Conservation (phyloP, 306 rosid species). For the Trifolium subterraneum region DNA sequence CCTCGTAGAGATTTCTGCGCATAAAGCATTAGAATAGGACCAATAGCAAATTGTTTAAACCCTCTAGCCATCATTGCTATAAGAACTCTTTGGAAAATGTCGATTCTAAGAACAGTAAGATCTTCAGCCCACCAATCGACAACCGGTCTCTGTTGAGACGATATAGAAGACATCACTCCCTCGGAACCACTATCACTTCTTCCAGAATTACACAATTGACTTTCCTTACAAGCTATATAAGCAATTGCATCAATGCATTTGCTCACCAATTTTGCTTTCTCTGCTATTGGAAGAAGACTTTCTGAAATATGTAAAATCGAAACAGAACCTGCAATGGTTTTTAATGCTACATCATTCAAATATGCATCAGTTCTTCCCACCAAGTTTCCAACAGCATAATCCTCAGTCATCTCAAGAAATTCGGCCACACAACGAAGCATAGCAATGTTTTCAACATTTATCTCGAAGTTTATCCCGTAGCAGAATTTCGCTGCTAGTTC, state of each 20-base stretch:
- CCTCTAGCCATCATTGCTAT: conserved; percentile 98
- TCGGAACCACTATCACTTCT: conserved; percentile 49
- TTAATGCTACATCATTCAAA: conserved; percentile 81
- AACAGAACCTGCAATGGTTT: conserved; percentile 76
- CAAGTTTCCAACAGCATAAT: conserved; percentile 73
- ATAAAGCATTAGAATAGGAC: conserved; percentile 91
- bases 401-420: conserved; percentile 96
- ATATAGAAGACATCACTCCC: conserved; percentile 50
- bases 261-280: conserved; percentile 73
- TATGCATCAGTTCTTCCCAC: conserved; percentile 80
- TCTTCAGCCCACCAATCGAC: conserved; percentile 99
- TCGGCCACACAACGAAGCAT: conserved; percentile 85
- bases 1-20: conserved; percentile 97
- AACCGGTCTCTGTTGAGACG: conserved; percentile 56
- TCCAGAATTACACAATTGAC: conserved; percentile 60
- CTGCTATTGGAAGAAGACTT: conserved; percentile 73
- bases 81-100: conserved; percentile 84
- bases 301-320: conserved; percentile 70
- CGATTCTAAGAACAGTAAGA: conserved; percentile 84
- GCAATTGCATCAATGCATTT: conserved; percentile 88
- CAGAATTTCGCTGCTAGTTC: conserved; percentile 96
- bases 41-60: conserved; percentile 80
- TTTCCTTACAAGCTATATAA: conserved; percentile 75
- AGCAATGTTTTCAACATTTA: conserved; percentile 75
- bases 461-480: conserved; percentile 93